phyloP scores from a whole-genome alignment of 495 filamentous ascomycete genomes.

The Emericellopsis terricola region DNA sequence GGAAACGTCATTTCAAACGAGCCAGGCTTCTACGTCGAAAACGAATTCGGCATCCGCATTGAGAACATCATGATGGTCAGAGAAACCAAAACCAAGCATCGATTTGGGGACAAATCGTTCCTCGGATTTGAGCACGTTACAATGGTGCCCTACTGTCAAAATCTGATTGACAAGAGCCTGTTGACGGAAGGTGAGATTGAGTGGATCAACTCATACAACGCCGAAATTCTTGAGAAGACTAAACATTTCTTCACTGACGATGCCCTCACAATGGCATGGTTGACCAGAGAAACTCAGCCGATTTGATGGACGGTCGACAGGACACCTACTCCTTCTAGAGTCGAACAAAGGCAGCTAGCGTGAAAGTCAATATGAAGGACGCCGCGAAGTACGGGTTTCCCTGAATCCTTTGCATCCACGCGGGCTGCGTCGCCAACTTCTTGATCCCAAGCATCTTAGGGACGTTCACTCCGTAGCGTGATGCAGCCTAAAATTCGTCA shows the following conservation, averaged over 20 bases:
- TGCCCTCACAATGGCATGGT: constrained; percentile 52
- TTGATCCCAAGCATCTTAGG: neutral
- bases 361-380: constrained; percentile 2
- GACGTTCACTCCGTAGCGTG: neutral
- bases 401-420: neutral
- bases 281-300: constrained; percentile 64
- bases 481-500: neutral
- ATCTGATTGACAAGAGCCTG: constrained; percentile 60
- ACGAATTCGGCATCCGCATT: constrained; percentile 91
- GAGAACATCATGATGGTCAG: constrained; percentile 87
- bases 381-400: neutral
- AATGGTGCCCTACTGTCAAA: constrained; percentile 86
- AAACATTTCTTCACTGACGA: constrained; percentile 61
- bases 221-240: constrained; percentile 68
- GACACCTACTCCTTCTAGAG: too few species aligned
- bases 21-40: constrained; percentile 97
- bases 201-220: constrained; percentile 80
- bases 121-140: constrained; percentile 94
- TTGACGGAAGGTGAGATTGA: constrained; percentile 59
- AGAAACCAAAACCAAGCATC: constrained; percentile 68
- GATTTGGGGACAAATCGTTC: constrained; percentile 86
- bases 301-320: too few species aligned
- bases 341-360: constrained; percentile 3
- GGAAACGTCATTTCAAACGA: constrained; percentile 93
- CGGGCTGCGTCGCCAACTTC: neutral